Evolutionary conservation across 108 stramenopile species (phyloP).

Genomic region (Pseudonitzschia delicatissima): DNA sequence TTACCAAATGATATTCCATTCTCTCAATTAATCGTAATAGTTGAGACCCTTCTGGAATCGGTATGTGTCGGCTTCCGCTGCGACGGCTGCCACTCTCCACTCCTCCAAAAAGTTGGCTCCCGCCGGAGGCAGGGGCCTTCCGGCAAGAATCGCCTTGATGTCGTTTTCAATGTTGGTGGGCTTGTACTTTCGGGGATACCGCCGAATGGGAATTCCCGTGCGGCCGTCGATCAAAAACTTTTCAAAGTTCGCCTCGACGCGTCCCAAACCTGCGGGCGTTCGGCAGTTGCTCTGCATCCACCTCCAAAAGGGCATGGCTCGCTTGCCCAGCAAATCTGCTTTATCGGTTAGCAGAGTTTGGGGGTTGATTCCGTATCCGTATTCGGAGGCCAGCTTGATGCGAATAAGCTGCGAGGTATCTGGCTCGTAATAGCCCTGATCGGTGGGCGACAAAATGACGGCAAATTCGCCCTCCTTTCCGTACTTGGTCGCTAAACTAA

Average conservation of each 20-base stretch:
- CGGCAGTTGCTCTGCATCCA: constrained; percentile 83
- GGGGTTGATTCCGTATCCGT: constrained; percentile 83
- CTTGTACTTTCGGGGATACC: constrained; percentile 84
- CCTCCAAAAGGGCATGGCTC: constrained; percentile 84
- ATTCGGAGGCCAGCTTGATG: constrained; percentile 82
- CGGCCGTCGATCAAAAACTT: constrained; percentile 83
- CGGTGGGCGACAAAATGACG: constrained; percentile 80
- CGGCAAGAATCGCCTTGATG: constrained; percentile 62
- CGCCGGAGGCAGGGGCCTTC: constrained; percentile 66
- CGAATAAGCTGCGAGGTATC: constrained; percentile 84
- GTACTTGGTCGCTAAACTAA: constrained; percentile 66
- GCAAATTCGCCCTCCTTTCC: constrained; percentile 72
- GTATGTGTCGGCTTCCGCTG: constrained; percentile 79
- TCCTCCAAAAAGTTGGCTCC: constrained; percentile 74
- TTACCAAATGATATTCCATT: too few relatives aligned
- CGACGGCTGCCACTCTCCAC: constrained; percentile 79
- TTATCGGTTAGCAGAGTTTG: constrained; percentile 81
- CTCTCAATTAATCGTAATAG: constrained; percentile 71
- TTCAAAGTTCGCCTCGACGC: constrained; percentile 87
- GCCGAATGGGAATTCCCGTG: constrained; percentile 73
- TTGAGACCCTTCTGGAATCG: constrained; percentile 90
- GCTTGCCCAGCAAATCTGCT: constrained; percentile 75
- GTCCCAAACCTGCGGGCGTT: constrained; percentile 80
- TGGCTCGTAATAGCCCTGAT: constrained; percentile 91
- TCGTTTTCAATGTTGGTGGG: constrained; percentile 79